Evolutionary conservation across 2,329 filamentous ascomycete genomes (phyloP).

Genomic region (Hyphodiscus sp.): DNA sequence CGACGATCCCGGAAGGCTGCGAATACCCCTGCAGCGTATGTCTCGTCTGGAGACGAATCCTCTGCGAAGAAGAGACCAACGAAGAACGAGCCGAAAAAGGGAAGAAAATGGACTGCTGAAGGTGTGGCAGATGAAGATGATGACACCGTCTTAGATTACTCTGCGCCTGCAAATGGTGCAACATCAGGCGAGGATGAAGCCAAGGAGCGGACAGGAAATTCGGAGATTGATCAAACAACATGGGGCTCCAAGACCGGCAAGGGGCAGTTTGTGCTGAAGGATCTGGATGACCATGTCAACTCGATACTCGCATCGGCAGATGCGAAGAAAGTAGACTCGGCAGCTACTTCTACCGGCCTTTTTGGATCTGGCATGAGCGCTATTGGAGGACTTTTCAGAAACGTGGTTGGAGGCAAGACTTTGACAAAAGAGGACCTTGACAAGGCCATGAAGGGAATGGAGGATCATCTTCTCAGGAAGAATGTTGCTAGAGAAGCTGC

Average conservation of each 20-base stretch:
- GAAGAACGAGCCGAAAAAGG: conserved; percentile 64
- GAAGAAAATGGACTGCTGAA: conserved; percentile 87
- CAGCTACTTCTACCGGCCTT: conserved; percentile 50
- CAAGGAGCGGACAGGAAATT: conserved; percentile 45
- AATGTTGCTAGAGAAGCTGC: conserved; percentile 95
- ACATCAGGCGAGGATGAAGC: conserved; percentile 48
- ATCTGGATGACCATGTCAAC: conserved; percentile 89
- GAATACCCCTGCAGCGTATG: conserved; percentile 48
- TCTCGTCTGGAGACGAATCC: conserved; percentile 80
- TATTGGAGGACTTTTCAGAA: conserved; percentile 84
- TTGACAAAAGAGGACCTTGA: conserved; percentile 83
- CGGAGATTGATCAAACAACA: conserved; percentile 68
- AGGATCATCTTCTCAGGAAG: conserved; percentile 88
- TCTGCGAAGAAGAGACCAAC: conserved; percentile 46
- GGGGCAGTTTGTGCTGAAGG: conserved; percentile 89
- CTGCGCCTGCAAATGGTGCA: conserved; percentile 48
- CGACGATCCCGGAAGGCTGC: conserved; percentile 72
- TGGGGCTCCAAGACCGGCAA: conserved; percentile 83
- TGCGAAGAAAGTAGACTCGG: conserved; percentile 46
- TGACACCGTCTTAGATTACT: conserved; percentile 81
- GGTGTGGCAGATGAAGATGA: conserved; percentile 78
- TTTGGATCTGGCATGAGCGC: conserved; percentile 75
- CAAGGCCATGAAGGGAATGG: conserved; percentile 92
- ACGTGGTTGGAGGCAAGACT: conserved; percentile 90
- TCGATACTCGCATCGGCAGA: conserved; percentile 80